These are phyloP conservation scores for Xerocomus amazonicus DNA, from an alignment of 1,284 basidiomycete genomes.

Conservation along the genomic window DNA sequence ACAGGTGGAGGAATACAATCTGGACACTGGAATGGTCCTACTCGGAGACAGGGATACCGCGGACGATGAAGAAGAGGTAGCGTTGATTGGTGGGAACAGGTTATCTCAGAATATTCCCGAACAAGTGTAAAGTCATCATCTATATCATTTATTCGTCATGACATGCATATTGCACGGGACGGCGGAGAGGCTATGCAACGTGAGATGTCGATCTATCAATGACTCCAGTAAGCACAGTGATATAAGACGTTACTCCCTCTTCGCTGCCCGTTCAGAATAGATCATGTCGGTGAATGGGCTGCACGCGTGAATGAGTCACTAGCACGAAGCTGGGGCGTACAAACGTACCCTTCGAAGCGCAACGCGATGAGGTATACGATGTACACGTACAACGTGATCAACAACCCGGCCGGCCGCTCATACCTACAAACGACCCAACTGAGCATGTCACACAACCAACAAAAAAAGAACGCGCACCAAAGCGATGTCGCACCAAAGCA, in stretches of 20 bases:
- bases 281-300: slow-evolving; percentile 78
- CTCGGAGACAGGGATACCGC: slow-evolving; percentile 14
- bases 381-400: slow-evolving; percentile 77
- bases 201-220: neutral
- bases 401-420: slow-evolving; percentile 75
- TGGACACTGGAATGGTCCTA: neutral
- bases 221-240: neutral
- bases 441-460: slow-evolving; percentile 1
- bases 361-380: slow-evolving; percentile 82
- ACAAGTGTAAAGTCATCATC: neutral
- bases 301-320: slow-evolving; percentile 3
- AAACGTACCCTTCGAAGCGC: slow-evolving; percentile 77
- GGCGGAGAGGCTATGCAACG: neutral
- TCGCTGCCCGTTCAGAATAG: slow-evolving; percentile 43
- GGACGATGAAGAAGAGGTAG: slow-evolving; percentile 37
- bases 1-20: neutral
- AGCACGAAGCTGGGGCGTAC: neutral
- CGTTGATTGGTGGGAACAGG: slow-evolving; percentile 16
- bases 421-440: slow-evolving; percentile 48
- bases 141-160: neutral
- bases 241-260: slow-evolving; percentile 22
- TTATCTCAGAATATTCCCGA: neutral
- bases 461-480: slow-evolving; percentile 51
- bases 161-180: too few species aligned
- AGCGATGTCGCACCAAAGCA: slow-evolving; percentile 82